Evolutionary conservation across 2,329 filamentous ascomycete species (phyloP), one percentile per base, ranked within the genome.

Genomic region (Dothideomycetes sp.): DNA sequence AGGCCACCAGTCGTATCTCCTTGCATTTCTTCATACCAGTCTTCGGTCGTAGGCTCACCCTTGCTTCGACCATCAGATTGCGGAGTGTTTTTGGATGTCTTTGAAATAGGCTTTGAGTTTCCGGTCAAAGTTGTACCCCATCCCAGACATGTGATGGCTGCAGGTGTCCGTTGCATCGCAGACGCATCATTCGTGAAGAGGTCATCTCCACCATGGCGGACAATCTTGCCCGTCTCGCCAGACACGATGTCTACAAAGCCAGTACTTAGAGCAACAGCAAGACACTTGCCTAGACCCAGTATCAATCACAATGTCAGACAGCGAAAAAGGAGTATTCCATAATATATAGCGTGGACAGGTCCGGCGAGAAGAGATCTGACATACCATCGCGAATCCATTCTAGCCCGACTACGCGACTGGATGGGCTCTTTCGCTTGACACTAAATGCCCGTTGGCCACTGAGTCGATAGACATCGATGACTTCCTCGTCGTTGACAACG

Each of bases 191-290:
- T 41, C 17, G 14, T 41, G 19, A 41, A 41, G 10, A 34, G 38
- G 14, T 41, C 38, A 29, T 41, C 34, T 43, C 42, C 49, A 60
- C 52, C 80, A 52, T 82, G 76, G 57, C 91, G 82, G 15, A 87
- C 77, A 10, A 81, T 75, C 61, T 89, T 94, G 58, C 79, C 83
- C 50, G 77, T 88, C 57, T 91, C 86, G 16, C 86, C 64, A 44
- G 82, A 83, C 57, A 89, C 73, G 27, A 94, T 64, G 42, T 85
- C 78, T 15, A 91, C 75, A 5, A 75, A 74, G 19, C 84, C 83
- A 64, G 94, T 85, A 49, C 75, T 85, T 78, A 85, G 94, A 34
- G 79, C 85, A 11, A 91, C 76, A 11, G 86, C 86, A 40, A 95
- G 71, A 31, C 38, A 41, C 33, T 41, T 41, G 12, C 38, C 38